Evolutionary conservation across 2,329 filamentous ascomycete genomes (phyloP), one percentile per base, ranked within the genome.

Genomic region (Talaromyces rugulosus): DNA sequence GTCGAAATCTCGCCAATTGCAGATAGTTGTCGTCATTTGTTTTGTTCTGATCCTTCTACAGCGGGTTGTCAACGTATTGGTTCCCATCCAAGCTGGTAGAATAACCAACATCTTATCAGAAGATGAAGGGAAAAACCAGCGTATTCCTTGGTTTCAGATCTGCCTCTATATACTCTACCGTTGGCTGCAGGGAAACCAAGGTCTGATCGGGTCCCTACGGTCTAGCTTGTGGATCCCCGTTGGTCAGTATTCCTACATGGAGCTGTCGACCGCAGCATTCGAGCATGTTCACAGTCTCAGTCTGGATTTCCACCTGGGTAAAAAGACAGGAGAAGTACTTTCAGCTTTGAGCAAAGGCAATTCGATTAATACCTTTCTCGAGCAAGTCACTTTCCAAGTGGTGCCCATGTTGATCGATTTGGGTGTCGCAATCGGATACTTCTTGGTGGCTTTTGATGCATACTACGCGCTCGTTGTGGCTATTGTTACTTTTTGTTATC

Each of bases 261-360:
- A 95, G 66, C 83, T 99, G 62, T 96, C 93, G 5, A 95, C 95
- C 1, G 93, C 95, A 16, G 92, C 94, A 11, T 99, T 99, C 73
- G 94, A 98, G 78, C 95, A 99, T 74, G 95, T 99, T 27, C 95
- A 99, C 76, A 89, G 89, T 57, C 86, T 99, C 36, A 97, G 93
- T 75, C 83, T 98, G 66, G 95, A 98, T 74, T 99, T 99, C 71
- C 95, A 99, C 73, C 85, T 98, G 3, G 92, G 92, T 58, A 99
- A 99, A 78, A 91, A 94, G 71, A 99, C 95, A 0, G 95, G 95
- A 65, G 95, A 99, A 77, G 92, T 99, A 9, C 81, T 98, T 16
- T 98, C 94, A 14, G 95, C 95, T 0, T 83, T 99, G 66, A 96
- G 95, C 79, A 99, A 99, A 75, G 95, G 95, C 53, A 93, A 89